Base-by-base conservation (phyloP, 2,329 filamentous ascomycete species). In the Aspergillus floridensis region DNA sequence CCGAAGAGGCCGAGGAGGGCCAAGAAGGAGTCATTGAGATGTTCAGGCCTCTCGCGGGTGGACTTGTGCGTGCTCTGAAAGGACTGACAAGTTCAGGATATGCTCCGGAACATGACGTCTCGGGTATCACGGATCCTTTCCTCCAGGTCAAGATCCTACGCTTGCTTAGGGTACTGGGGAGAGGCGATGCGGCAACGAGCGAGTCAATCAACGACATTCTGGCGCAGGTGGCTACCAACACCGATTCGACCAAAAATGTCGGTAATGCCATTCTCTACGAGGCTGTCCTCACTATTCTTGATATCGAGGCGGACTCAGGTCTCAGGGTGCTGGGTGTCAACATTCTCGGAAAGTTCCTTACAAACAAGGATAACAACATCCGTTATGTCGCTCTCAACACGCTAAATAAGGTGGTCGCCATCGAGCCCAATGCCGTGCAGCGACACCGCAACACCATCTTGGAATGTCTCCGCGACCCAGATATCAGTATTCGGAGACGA, bases 361-460 rank as follows among this genome's bases (percentile, higher is more conserved):
- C 93, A n/a, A 99, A 99, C 80, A 88, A 93, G 68, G 95, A 99
- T 78, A 99, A 99, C 82, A 99, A 99, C 74, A 99, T 99, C 70
- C 89, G 95, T 76, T 99, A 99, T 72, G 95, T 99, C 54, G 95
- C 95, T 19, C 82, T 99, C 54, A 99, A 99, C 77, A 99, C 95
- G 0, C 81, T 99, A 53, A 96, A 97, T 79, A 98, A 97, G 77
- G 95, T 99, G 19, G 95, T 99, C 50, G 95, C 95, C 4, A 93
- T 99, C 52, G 95, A 99, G 74, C 95, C 95, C 14, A 98, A 98
- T 73, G 95, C 95, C 3, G 95, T 99, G 2, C 95, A 99, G 76
- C 85, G 95, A 72, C 95, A 99, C 76, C 87, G 96, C 57, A 99
- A 98, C 79, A 99, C 95, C 0, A 98, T 99, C 63, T 80, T 99